Percentiles rank a stretch among this genome's conserved stretches.
These are phyloP conservation scores for Albophoma yamanashiensis DNA, from an alignment of 2,329 filamentous ascomycete species.

Conservation along the genomic window DNA sequence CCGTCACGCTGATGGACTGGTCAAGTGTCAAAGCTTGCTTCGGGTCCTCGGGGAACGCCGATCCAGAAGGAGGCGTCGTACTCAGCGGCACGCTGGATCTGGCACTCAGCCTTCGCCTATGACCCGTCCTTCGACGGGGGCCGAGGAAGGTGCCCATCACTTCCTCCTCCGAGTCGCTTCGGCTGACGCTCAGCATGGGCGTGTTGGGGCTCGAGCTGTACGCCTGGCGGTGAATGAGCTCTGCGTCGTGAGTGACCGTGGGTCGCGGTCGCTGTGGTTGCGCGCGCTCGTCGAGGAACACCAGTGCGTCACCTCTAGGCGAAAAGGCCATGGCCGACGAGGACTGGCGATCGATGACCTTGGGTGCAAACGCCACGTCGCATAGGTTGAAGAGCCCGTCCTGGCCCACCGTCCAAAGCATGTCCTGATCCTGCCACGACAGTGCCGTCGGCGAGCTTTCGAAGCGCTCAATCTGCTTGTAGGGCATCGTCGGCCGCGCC, in stretches of 20 bases:
- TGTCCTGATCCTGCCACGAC: conserved; percentile 53
- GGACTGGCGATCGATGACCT: conserved; percentile 50
- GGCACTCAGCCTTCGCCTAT: conserved; percentile 31
- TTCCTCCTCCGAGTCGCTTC: conserved; percentile 57
- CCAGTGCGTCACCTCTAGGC: conserved; percentile 45
- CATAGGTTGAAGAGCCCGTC: conserved; percentile 55
- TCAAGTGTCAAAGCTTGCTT: conserved; percentile 41
- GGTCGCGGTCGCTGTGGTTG: conserved; percentile 31
- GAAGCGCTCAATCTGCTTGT: conserved; percentile 54
- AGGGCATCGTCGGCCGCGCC: conserved; percentile 55
- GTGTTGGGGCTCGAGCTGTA: conserved; percentile 38
- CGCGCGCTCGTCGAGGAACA: conserved; percentile 50
- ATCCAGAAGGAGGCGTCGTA: conserved; percentile 41
- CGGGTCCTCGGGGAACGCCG: conserved; percentile 17
- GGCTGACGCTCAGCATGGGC: conserved; percentile 43
- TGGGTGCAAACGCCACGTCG: conserved; percentile 53
- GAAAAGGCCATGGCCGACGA: conserved; percentile 53
- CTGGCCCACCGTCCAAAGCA: conserved; percentile 54
- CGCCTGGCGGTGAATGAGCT: conserved; percentile 25
- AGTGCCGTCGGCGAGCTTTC: conserved; percentile 45
- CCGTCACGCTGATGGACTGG: conserved; percentile 46
- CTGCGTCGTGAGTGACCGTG: conserved; percentile 21
- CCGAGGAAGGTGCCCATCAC: conserved; percentile 50
- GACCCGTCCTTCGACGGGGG: conserved; percentile 26
- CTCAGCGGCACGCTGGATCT: conserved; percentile 35